A percentile compares a stretch with the other conserved stretches of the same genome.
phyloP scores from a whole-genome alignment of 371 early-diverging fungal genomes.

The Rhizomucor miehei region DNA sequence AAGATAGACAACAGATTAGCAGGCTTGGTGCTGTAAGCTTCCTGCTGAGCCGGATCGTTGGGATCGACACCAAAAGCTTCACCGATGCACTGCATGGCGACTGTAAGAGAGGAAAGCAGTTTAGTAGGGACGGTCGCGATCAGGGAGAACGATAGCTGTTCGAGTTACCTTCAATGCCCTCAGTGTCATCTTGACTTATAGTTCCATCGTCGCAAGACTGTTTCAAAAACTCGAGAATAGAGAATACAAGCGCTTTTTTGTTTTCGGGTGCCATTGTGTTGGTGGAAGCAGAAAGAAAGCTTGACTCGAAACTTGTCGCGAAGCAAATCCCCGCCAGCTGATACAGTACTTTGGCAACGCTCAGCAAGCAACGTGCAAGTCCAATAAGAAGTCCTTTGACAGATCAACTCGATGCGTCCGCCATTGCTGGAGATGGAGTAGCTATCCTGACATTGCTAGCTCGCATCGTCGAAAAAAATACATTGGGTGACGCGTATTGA shows the following conservation, averaged over 20 bases:
- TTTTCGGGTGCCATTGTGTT: conserved; percentile 48
- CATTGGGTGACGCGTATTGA: too few relatives aligned
- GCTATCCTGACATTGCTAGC: too few relatives aligned
- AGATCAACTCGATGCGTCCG: too few relatives aligned
- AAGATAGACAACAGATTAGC: conserved; percentile 79
- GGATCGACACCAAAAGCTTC: conserved; percentile 90
- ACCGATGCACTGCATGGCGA: conserved; percentile 92
- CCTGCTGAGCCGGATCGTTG: conserved; percentile 64
- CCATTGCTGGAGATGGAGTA: too few relatives aligned
- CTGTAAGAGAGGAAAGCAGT: conserved; percentile 13
- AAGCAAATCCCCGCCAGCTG: too few relatives aligned
- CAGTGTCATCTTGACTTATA: conserved; percentile 79
- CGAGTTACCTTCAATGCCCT: conserved; percentile 83
- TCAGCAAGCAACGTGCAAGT: too few relatives aligned
- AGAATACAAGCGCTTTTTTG: conserved; percentile 80
- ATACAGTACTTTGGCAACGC: too few relatives aligned
- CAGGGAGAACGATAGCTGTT: background rate
- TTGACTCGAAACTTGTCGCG: too few relatives aligned
- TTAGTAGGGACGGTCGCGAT: background rate
- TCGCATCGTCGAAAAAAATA: too few relatives aligned
- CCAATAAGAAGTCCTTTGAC: too few relatives aligned
- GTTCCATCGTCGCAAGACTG: conserved; percentile 75
- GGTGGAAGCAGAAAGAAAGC: background rate
- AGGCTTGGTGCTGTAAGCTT: conserved; percentile 80
- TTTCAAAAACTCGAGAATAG: conserved; percentile 87